Conservation (phyloP, 2,329 filamentous ascomycete genomes). For the Aspergillus persii region DNA sequence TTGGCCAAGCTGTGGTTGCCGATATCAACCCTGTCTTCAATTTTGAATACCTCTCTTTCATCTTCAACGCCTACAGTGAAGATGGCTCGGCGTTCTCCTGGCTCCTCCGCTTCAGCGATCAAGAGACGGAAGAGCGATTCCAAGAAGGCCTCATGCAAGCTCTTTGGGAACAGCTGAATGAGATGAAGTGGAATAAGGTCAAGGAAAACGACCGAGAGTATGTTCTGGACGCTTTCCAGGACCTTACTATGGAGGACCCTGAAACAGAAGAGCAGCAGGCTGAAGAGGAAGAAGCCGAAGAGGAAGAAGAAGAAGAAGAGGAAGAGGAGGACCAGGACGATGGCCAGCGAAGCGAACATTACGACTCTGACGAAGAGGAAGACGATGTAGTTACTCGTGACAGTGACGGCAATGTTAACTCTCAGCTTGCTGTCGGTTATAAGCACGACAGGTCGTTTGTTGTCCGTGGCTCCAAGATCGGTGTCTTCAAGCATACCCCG, state of each 20-base stretch:
- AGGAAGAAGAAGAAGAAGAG: slow-evolving; percentile 59
- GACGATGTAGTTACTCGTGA: slow-evolving; percentile 68
- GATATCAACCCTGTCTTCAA: slow-evolving; percentile 99
- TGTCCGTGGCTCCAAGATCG: slow-evolving; percentile 94
- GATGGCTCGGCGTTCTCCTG: slow-evolving; percentile 93
- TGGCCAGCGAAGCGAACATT: slow-evolving; percentile 67
- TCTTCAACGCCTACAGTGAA: slow-evolving; percentile 92
- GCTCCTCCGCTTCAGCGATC: slow-evolving; percentile 88
- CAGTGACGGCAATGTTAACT: slow-evolving; percentile 82
- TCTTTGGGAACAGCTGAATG: slow-evolving; percentile 93
- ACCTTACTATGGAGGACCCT: slow-evolving; percentile 84
- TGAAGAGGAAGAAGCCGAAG: slow-evolving; percentile 57
- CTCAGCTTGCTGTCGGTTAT: slow-evolving; percentile 90
- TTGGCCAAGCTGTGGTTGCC: slow-evolving; percentile 78
- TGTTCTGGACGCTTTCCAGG: slow-evolving; percentile 91
- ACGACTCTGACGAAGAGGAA: slow-evolving; percentile 75
- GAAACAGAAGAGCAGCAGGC: slow-evolving; percentile 55
- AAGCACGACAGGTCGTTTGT: slow-evolving; percentile 97
- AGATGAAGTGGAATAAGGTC: slow-evolving; percentile 89
- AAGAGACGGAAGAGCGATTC: slow-evolving; percentile 75
- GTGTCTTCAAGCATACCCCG: slow-evolving; percentile 93
- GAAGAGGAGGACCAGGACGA: slow-evolving; percentile 64
- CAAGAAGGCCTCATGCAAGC: slow-evolving; percentile 94
- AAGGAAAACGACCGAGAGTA: slow-evolving; percentile 94
- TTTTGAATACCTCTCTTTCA: slow-evolving; percentile 97